Evolutionary conservation across 2,329 filamentous ascomycete species (phyloP).

Genomic region (Fusarium sp.): DNA sequence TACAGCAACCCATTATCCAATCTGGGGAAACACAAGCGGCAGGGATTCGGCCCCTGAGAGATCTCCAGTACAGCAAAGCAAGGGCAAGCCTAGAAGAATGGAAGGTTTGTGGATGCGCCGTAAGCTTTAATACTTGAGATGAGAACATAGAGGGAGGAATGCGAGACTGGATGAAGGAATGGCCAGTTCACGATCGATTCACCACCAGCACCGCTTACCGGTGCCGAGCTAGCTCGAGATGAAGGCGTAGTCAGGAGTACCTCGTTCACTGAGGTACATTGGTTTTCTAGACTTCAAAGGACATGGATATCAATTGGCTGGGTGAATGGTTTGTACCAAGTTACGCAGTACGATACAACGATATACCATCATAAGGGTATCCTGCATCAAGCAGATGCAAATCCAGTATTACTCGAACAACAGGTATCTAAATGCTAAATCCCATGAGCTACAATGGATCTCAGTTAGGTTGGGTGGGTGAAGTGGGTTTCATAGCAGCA

Average conservation of each 20-base stretch:
- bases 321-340: not conserved
- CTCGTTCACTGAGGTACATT: not conserved
- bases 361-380: not conserved
- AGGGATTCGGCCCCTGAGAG: conserved; percentile 30
- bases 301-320: not conserved
- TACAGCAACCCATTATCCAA: conserved; percentile 17
- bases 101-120: not conserved
- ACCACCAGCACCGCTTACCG: conserved; percentile 14
- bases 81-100: conserved; percentile 14
- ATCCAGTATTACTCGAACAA: not conserved
- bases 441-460: not conserved
- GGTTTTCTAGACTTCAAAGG: not conserved
- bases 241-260: not conserved
- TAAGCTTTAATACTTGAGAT: not conserved
- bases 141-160: conserved; percentile 1
- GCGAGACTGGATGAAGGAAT: not conserved
- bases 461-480: not conserved
- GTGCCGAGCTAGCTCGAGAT: conserved; percentile 3
- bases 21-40: conserved; percentile 32
- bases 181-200: conserved; percentile 16
- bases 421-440: not conserved
- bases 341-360: not conserved
- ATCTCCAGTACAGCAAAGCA: conserved; percentile 8
- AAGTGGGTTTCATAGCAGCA: not conserved
- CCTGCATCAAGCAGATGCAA: not conserved